These are phyloP conservation scores for Zymoseptoria ardabiliae DNA, from an alignment of 2,329 filamentous ascomycete genomes.

Conservation along the genomic window DNA sequence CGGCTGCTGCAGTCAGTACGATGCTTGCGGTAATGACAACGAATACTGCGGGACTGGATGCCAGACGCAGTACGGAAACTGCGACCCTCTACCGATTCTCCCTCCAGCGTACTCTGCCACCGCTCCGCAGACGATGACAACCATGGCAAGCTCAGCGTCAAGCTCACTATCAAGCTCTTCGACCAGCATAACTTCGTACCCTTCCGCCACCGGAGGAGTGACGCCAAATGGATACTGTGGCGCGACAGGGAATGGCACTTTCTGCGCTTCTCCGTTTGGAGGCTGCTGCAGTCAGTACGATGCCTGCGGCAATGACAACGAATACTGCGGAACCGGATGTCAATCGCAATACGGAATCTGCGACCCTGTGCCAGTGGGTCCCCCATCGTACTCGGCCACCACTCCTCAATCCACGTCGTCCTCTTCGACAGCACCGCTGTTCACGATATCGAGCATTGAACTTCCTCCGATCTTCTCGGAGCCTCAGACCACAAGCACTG, in stretches of 20 bases:
- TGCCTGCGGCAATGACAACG: conserved; percentile 7
- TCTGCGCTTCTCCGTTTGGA: conserved; percentile 5
- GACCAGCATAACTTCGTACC: conserved; percentile 1
- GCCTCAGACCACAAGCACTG: not conserved
- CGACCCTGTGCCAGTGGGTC: not conserved
- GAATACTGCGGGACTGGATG: conserved; percentile 12
- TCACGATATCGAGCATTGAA: not conserved
- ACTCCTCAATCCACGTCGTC: not conserved
- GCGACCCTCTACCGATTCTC: conserved; percentile 13
- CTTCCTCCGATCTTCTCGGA: not conserved
- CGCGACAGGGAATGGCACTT: conserved; percentile 2
- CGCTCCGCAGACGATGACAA: not conserved
- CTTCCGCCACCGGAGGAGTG: not conserved
- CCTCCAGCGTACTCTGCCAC: not conserved
- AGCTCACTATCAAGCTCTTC: not conserved
- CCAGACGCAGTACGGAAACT: conserved; percentile 29
- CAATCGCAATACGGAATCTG: conserved; percentile 8
- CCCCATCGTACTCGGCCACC: not conserved
- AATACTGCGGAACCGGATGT: conserved; percentile 12
- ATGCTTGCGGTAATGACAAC: not conserved
- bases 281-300: conserved; percentile 13
- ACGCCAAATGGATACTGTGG: conserved; percentile 6
- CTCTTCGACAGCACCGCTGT: not conserved
- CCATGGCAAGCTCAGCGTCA: too few relatives aligned
- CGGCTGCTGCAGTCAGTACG: not conserved